Evolutionary conservation across 1,284 basidiomycete species (phyloP), one percentile per base, ranked within the genome.

Genomic region (Apiotrichum porosum): DNA sequence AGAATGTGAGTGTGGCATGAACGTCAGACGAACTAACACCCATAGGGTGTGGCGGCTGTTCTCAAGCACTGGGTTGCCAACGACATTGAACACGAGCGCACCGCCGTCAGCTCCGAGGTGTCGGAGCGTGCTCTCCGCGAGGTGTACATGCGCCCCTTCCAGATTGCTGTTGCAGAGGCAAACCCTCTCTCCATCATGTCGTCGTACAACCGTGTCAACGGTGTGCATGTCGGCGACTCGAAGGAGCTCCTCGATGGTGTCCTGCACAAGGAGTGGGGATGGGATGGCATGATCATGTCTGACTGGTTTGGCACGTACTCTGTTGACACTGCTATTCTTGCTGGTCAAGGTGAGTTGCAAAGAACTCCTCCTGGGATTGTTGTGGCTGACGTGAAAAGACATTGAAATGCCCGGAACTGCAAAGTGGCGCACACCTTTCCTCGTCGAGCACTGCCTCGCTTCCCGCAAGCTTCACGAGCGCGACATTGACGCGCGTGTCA

Each of bases 141-240:
- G 66, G 79, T 92, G 36, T 91, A 91, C 69, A 77, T 89, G 35
- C 54, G 83, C 75, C 83, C 85, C 0, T 91, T 91, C 76, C 87
- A 88, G 82, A 78, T 91, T 36, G 84, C 86, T 0, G 80, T 86
- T 67, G 83, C 83, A 62, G 76, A 82, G 44, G 36, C 62, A 19
- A 58, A 62, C 9, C 80, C 80, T 8, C 52, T 45, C 60, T 68
- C 62, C n/a, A 63, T 57, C 55, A 71, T 71, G 68, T 63, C 68
- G 2, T 61, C 68, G 2, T 81, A 82, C 61, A 80, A 80, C 57
- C 76, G 78, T 9, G 65, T 82, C 37, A 81, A 82, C 60, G 86
- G 87, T 0, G 79, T 76, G 0, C 86, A 90, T 58, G 79, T 76
- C 24, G 83, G 82, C 3, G 88, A 91, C 71, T 81, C 79, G 64